Percentiles rank a stretch among this genome's conserved stretches.
Evolutionary conservation across 2,329 filamentous ascomycete genomes (phyloP).

Genomic region (Mariannaea elegans): DNA sequence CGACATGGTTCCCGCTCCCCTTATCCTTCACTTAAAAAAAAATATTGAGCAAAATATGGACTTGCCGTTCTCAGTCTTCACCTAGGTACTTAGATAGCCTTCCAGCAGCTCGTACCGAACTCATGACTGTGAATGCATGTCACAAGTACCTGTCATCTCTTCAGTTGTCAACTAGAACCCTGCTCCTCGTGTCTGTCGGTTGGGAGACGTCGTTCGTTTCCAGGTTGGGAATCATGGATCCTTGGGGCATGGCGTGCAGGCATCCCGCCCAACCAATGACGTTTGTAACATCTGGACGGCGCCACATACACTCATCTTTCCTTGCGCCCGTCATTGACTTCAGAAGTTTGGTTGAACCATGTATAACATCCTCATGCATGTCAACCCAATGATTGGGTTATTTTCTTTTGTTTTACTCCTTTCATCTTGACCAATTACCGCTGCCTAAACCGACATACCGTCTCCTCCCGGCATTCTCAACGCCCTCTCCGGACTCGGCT

Average conservation of each 20-base stretch:
- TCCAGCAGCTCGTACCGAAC: not conserved
- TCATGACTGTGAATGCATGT: not conserved
- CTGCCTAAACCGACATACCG: not conserved
- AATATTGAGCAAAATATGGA: not conserved
- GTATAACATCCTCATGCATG: too few species aligned
- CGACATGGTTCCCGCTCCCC: constrained; percentile 5
- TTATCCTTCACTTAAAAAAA: not conserved
- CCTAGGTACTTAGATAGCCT: not conserved
- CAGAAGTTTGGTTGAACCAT: too few species aligned
- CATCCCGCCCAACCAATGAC: too few species aligned
- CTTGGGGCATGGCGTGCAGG: too few species aligned
- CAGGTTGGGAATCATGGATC: too few species aligned
- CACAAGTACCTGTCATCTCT: not conserved
- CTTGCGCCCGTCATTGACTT: too few species aligned
- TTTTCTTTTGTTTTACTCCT: too few species aligned
- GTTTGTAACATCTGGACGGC: too few species aligned
- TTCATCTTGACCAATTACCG: too few species aligned
- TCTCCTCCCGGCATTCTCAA: constrained; percentile 6
- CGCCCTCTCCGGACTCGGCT: not conserved
- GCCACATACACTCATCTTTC: too few species aligned
- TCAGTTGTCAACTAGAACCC: too few species aligned
- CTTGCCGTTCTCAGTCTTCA: not conserved
- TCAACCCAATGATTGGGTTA: too few species aligned
- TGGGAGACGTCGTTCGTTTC: not conserved
- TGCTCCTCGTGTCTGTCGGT: not conserved